Conservation (phyloP, 2,329 filamentous ascomycete species). For the Aotearoamyces nothofagi region DNA sequence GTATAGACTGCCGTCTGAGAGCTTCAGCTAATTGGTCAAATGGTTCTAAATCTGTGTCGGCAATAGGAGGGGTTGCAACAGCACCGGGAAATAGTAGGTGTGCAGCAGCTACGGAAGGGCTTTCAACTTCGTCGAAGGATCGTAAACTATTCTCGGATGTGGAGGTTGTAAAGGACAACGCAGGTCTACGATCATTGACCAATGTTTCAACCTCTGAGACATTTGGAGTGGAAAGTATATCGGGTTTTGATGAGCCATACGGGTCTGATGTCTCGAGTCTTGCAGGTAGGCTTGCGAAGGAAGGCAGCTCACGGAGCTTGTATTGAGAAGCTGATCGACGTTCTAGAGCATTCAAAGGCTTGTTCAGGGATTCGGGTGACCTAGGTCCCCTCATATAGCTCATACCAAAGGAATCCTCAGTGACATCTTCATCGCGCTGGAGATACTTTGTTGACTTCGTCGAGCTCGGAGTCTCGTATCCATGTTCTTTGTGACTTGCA, state of each 20-base stretch:
- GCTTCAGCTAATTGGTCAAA: slow-evolving; percentile 35
- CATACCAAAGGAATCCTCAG: no score
- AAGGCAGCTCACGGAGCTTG: no score
- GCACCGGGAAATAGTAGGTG: slow-evolving; percentile 43
- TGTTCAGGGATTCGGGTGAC: no score
- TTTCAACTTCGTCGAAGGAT: slow-evolving; percentile 13
- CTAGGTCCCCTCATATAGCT: no score
- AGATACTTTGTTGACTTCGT: no score
- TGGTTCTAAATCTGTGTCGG: slow-evolving; percentile 53
- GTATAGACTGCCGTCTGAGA: slow-evolving; percentile 29
- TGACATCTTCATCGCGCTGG: no score
- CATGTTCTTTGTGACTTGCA: no score
- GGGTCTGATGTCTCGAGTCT: neutral
- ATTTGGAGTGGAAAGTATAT: slow-evolving; percentile 41
- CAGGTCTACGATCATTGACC: slow-evolving; percentile 19
- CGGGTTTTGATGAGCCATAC: slow-evolving; percentile 5
- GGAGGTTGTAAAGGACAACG: slow-evolving; percentile 28
- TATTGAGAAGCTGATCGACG: no score
- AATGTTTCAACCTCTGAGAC: slow-evolving; percentile 6
- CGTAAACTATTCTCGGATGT: slow-evolving; percentile 22
- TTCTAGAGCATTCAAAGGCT: no score
- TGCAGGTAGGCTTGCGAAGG: no score
- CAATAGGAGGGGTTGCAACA: slow-evolving; percentile 61
- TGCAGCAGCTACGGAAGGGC: slow-evolving; percentile 7
- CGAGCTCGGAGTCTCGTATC: neutral